Percentiles rank a stretch among this genome's conserved stretches.
phyloP scores from a whole-genome alignment of 1,139 yeast species.

The Scheffersomyces lignicola region DNA sequence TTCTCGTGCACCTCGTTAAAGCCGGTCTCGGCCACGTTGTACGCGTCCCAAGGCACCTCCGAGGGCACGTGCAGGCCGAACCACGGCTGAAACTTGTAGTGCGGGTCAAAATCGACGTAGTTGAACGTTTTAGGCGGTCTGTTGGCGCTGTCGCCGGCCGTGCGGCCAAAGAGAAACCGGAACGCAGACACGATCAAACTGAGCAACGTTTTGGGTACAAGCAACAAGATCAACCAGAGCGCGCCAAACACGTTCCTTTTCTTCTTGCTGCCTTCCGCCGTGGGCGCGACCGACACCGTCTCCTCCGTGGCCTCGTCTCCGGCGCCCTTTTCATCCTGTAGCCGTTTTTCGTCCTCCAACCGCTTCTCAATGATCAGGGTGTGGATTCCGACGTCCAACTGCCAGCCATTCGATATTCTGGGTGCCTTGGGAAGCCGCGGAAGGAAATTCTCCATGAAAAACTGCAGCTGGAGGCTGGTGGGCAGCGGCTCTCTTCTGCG shows the following conservation, averaged over 20 bases:
- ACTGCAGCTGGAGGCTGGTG: constrained; percentile 31
- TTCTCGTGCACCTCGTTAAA: constrained; percentile 47
- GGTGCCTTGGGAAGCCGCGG: constrained; percentile 48
- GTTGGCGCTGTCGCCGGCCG: no score
- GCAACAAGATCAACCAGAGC: constrained; percentile 44
- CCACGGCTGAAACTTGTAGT: constrained; percentile 13
- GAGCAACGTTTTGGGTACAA: constrained; percentile 47
- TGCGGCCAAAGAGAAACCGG: constrained; percentile 32
- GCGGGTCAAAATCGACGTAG: constrained; percentile 18
- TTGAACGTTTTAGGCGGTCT: constrained; percentile 27
- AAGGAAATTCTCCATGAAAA: constrained; percentile 34
- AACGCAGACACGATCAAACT: constrained; percentile 35
- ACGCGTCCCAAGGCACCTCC: constrained; percentile 13
- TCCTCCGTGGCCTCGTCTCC: constrained; percentile 8
- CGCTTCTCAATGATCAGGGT: constrained; percentile 26
- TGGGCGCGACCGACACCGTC: constrained; percentile 5
- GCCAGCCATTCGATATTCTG: constrained; percentile 41
- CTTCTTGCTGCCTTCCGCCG: constrained; percentile 1
- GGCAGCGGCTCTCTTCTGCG: constrained; percentile 7
- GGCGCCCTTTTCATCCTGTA: constrained; percentile 7
- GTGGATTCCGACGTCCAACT: constrained; percentile 47
- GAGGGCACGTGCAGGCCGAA: constrained; percentile 5
- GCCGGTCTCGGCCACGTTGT: constrained; percentile 20
- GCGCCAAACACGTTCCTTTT: constrained; percentile 18
- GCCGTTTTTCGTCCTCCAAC: constrained; percentile 8